Base-by-base conservation (phyloP, 129 eudicot genomes). In the Centaurea solstitialis region DNA sequence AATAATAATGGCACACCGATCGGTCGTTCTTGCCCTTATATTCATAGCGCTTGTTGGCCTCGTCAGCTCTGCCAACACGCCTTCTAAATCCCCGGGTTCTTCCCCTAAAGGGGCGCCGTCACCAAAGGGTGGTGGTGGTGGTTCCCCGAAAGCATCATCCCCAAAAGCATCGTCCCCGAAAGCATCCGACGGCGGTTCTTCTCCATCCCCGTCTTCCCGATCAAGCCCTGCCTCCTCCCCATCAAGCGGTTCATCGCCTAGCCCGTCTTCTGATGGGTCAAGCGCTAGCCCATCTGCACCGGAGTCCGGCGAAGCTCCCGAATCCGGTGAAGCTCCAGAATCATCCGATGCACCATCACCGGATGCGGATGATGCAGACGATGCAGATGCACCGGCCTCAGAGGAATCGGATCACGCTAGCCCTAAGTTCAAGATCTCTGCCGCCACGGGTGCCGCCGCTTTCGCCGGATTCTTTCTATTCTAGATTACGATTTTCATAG, bases 1-100 rank as follows among this genome's bases (percentile, higher is more conserved):
- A 2, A 62, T 64, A 73, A 74, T 17, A 76, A 92, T 92, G 97
- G 91, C 89, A 17, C 97, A 90, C 53, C 85, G 80, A 77, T 68
- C 78, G 71, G 43, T 86, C 57, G 84, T 80, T 68, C 69, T 87
- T 7, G 88, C 85, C 7, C 79, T 92, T 3, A 5, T 87, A 74
- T 82, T 79, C 59, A 45, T 90, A 15, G 89, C 88, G 81, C 50
- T 87, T 73, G 84, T 70, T 5, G 84, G 87, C 68, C 41, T 78
- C 24, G 87, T 75, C 47, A 24, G 87, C 4, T 91, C 90, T 67
- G 80, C 77, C 76, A 21, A 26, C 18, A 59, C 85, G 20, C 86
- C 87, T 0, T 69, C 82, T 21, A 17, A 75, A 57, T 65, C 90
- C 7, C 88, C 94, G 3, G 78, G 73, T 0, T 10, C 22, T 20